Conservation (phyloP, 177 flowering plant species). For the Tripterygium wilfordii region DNA sequence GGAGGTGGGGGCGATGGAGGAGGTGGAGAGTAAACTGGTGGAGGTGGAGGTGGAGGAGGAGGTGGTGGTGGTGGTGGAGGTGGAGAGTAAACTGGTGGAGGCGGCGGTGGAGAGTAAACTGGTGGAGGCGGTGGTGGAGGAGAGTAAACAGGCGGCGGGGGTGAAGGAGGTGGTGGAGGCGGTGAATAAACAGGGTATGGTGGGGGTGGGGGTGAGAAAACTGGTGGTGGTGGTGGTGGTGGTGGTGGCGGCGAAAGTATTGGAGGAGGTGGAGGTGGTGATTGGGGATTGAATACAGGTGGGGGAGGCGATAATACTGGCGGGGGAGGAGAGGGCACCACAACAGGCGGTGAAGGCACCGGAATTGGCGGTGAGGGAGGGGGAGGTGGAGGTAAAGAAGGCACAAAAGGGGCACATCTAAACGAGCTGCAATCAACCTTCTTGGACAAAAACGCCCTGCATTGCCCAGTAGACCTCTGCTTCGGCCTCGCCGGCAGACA, state of each 20-base stretch:
- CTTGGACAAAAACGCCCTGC: conserved; percentile 49
- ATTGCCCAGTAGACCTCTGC: conserved; percentile 54
- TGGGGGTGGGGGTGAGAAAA: background rate
- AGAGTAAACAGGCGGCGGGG: conserved; percentile 24
- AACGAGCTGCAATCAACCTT: conserved; percentile 61
- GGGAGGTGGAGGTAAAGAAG: conserved; percentile 49
- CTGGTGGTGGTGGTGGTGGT: too few species aligned
- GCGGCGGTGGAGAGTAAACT: conserved; percentile 16
- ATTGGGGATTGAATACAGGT: background rate
- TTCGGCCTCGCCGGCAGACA: conserved; percentile 62
- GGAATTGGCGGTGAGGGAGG: background rate
- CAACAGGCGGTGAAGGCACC: too few species aligned
- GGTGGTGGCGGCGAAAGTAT: conserved; percentile 21
- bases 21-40: conserved; percentile 36
- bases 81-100: conserved; percentile 21
- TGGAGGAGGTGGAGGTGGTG: conserved; percentile 14
- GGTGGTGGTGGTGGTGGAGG: conserved; percentile 34
- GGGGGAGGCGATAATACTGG: background rate
- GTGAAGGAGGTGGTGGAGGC: conserved; percentile 14
- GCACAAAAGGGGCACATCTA: conserved; percentile 55
- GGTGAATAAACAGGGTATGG: too few species aligned
- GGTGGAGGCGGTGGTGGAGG: conserved; percentile 22
- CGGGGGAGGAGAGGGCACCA: background rate
- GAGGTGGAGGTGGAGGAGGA: conserved; percentile 34
- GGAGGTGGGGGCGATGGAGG: too few species aligned